phyloP scores from a whole-genome alignment of 495 filamentous ascomycete genomes.

The Tuber melanosporum region DNA sequence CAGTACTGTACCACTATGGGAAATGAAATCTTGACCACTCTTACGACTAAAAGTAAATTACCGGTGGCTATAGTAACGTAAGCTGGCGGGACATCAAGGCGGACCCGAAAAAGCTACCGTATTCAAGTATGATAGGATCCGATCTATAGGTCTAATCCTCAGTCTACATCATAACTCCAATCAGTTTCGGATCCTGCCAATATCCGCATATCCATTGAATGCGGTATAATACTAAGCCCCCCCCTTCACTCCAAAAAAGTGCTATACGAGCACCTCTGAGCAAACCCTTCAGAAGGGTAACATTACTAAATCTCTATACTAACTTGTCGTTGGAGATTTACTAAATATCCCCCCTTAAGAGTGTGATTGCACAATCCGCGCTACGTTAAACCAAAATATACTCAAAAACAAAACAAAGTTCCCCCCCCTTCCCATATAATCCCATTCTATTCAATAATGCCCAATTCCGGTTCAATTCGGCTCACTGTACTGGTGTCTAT shows the following conservation, averaged over 20 bases:
- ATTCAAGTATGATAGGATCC: not conserved
- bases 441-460: not conserved
- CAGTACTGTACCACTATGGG: not conserved
- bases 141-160: not conserved
- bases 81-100: not conserved
- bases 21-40: not conserved
- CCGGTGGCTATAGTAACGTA: no score
- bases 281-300: not conserved
- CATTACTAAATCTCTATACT: not conserved
- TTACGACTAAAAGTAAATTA: not conserved
- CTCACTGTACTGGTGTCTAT: no score
- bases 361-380: not conserved
- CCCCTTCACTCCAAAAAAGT: not conserved
- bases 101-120: not conserved
- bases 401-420: not conserved
- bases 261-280: not conserved
- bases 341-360: not conserved
- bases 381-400: no score
- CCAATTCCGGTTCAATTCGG: no score
- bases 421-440: not conserved
- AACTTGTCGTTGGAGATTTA: not conserved
- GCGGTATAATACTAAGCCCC: not conserved
- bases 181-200: not conserved
- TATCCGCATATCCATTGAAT: not conserved
- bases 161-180: not conserved